A percentile compares a stretch with the other conserved stretches of the same genome.
These are phyloP conservation scores for Taphrina confusa DNA, from an alignment of 1,139 yeast species.

Conservation along the genomic window DNA sequence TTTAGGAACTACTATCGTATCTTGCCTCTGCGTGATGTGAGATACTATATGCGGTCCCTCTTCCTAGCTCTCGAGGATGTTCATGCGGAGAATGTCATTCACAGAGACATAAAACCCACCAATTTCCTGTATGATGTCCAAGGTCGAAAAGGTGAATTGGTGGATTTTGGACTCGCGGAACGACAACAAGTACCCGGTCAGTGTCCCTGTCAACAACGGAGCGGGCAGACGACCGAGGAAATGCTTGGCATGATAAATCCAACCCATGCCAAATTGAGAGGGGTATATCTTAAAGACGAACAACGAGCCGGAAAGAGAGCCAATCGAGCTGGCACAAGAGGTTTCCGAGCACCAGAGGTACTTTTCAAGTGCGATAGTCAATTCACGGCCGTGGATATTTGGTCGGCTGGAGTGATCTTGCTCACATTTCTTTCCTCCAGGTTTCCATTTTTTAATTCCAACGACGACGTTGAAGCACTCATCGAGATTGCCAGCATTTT, in stretches of 20 bases:
- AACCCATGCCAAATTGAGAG: conserved; percentile 45
- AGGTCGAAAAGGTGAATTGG: conserved; percentile 76
- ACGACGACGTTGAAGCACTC: conserved; percentile 89
- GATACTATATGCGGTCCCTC: conserved; percentile 75
- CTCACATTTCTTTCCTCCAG: conserved; percentile 69
- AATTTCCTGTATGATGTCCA: conserved; percentile 80
- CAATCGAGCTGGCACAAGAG: conserved; percentile 96
- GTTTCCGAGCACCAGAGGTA: conserved; percentile 94
- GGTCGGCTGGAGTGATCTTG: conserved; percentile 91
- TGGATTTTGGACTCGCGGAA: conserved; percentile 92
- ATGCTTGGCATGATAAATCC: conserved; percentile 21
- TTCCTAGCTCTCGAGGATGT: conserved; percentile 74
- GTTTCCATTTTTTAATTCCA: conserved; percentile 84
- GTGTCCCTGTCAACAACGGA: conserved; percentile 38
- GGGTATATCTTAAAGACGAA: conserved; percentile 79
- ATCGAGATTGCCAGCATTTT: conserved; percentile 81
- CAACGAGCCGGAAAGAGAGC: conserved; percentile 85
- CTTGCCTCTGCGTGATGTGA: conserved; percentile 74
- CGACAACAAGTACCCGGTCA: conserved; percentile 34
- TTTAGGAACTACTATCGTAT: conserved; percentile 77
- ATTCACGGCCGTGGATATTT: conserved; percentile 72
- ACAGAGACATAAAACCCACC: conserved; percentile 80
- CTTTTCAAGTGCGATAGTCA: conserved; percentile 84
- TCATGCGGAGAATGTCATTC: conserved; percentile 74
- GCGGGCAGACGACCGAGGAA: conserved; percentile 30